A percentile compares a stretch with the other conserved stretches of the same genome.
These are phyloP conservation scores for Penicillium pulvis DNA, from an alignment of 495 filamentous ascomycete species.

Conservation along the genomic window DNA sequence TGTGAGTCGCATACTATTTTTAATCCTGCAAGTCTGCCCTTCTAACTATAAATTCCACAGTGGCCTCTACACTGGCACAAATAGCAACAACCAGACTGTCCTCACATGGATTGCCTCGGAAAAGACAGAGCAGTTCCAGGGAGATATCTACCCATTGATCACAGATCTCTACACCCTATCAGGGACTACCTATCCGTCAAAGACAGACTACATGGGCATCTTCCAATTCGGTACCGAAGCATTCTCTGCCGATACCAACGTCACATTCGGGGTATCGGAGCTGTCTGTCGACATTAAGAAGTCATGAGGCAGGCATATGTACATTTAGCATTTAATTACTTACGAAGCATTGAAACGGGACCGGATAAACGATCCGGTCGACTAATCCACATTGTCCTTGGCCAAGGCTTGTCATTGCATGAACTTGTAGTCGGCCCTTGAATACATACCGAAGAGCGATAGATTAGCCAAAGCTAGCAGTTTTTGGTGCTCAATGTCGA, in stretches of 20 bases:
- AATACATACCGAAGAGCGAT: too few relatives aligned
- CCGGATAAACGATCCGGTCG: background rate
- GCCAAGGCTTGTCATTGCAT: background rate
- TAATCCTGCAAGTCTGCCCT: background rate
- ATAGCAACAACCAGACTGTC: slow-evolving; percentile 28
- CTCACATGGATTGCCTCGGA: slow-evolving; percentile 36
- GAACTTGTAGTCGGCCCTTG: too few relatives aligned
- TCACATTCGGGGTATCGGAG: slow-evolving; percentile 39
- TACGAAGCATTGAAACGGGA: background rate
- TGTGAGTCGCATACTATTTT: slow-evolving; percentile 30
- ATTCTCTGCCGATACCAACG: slow-evolving; percentile 25
- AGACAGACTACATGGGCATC: slow-evolving; percentile 36
- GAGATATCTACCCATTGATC: slow-evolving; percentile 41
- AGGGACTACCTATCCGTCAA: slow-evolving; percentile 24
- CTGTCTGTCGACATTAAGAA: slow-evolving; percentile 34
- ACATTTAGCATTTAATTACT: background rate
- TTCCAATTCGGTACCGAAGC: slow-evolving; percentile 43
- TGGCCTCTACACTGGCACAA: slow-evolving; percentile 32
- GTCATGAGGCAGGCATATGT: slow-evolving; percentile 5
- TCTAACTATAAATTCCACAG: slow-evolving; percentile 18
- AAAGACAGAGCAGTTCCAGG: slow-evolving; percentile 27
- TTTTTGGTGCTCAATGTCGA: too few relatives aligned
- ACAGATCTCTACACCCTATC: slow-evolving; percentile 27
- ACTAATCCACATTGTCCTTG: background rate
- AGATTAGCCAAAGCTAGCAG: too few relatives aligned